Conservation (phyloP, 1,139 yeast species). For the Ogataea hybrid region DNA sequence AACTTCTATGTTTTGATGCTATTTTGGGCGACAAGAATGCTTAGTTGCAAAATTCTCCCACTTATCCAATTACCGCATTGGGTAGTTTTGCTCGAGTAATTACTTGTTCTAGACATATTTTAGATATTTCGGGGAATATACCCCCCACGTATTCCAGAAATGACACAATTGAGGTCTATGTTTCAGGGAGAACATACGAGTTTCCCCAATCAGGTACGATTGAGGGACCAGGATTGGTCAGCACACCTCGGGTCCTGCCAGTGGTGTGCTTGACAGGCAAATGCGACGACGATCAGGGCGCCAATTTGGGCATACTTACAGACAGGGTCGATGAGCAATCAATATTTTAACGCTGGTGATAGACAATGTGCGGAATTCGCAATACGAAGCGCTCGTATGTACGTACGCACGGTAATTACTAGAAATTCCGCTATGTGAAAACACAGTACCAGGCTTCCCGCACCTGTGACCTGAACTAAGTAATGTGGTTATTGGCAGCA, state of each 20-base stretch:
- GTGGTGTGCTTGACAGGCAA: not conserved
- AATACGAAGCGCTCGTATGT: not conserved
- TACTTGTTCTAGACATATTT: not conserved
- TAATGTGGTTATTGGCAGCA: too few species aligned
- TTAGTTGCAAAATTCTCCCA: not conserved
- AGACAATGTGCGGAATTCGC: too few species aligned
- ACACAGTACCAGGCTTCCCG: too few species aligned
- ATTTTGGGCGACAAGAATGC: conserved; percentile 1
- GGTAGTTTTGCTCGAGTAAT: not conserved
- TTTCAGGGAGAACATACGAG: not conserved
- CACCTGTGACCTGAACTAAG: too few species aligned
- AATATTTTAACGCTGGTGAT: not conserved
- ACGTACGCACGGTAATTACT: not conserved
- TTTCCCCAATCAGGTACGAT: not conserved
- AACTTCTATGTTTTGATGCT: not conserved
- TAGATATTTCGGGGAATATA: conserved; percentile 1
- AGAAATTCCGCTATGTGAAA: not conserved
- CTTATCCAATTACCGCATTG: not conserved
- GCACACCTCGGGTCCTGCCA: not conserved
- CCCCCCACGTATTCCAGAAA: not conserved
- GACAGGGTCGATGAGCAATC: not conserved
- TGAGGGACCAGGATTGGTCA: not conserved
- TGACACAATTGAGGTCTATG: not conserved
- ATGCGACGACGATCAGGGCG: not conserved
- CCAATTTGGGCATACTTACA: not conserved